Evolutionary conservation across 2,329 filamentous ascomycete genomes (phyloP), one percentile per base, ranked within the genome.

Genomic region (Cercospora zeina): DNA sequence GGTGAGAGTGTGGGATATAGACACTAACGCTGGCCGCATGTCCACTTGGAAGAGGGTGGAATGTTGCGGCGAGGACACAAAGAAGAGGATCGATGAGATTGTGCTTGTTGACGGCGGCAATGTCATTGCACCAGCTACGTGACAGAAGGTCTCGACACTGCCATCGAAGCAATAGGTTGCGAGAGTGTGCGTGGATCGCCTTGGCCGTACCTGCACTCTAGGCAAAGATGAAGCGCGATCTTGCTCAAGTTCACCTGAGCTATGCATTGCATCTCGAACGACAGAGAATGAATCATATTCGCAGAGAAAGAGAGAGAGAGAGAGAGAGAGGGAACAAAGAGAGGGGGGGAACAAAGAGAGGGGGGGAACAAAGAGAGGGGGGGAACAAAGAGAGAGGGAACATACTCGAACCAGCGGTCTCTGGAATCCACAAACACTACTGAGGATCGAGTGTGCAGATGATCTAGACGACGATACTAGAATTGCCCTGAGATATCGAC

Each of bases 41-140:
- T 87, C 85, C 54, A 99, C 93, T 0, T 99, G 93, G 85, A 97
- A 97, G 79, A 84, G 95, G 54, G 80, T 96, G 14, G 93, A 97
- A 73, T 84, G 81, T 63, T 76, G 74, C 62, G 73, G 71, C 14
- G 69, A 71, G 69, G 84, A 84, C 7, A 80, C 82, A 27, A 78
- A 78, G 56, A 77, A 78, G 67, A 78, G 78, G 65, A 74, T 86
- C 53, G 84, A 86, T 67, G 83, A 87, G 71, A 80, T 85, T 76
- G 82, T 86, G 68, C 81, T 87, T 63, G 83, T 87, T 10, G 84
- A 87, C 66, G 81, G 80, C 1, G 85, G 85, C 2, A 79, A 76
- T 57, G 82, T 85, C 45, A 78, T 81, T 42, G 66, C 68, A 14
- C 59, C 62, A 10, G 45, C 42, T 13, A 49, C 37, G 30, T 51